Evolutionary conservation across 1,139 yeast genomes (phyloP).

Genomic region (Sugiyamaella sp.): DNA sequence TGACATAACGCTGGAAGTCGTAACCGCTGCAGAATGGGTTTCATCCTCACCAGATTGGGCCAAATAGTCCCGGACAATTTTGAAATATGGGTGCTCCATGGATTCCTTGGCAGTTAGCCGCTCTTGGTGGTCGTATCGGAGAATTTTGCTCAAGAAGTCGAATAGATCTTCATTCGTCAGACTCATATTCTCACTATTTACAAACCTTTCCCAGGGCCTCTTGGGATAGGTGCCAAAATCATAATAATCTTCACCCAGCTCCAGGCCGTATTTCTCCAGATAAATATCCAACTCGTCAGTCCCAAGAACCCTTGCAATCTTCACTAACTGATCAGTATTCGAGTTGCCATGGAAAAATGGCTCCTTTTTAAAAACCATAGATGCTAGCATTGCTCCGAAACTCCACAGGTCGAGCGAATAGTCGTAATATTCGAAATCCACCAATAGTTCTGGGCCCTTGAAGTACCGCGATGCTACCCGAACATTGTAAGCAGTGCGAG

Average conservation of each 20-base stretch:
- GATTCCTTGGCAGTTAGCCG: conserved; percentile 92
- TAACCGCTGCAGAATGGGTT: background rate
- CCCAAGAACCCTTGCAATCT: conserved; percentile 87
- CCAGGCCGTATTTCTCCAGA: conserved; percentile 69
- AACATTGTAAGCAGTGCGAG: conserved; percentile 88
- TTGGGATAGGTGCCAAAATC: conserved; percentile 71
- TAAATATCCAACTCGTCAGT: conserved; percentile 76
- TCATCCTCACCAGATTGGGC: background rate
- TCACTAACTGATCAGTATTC: conserved; percentile 89
- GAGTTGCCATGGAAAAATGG: conserved; percentile 96
- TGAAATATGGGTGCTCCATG: conserved; percentile 75
- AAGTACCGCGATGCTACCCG: conserved; percentile 94
- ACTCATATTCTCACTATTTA: conserved; percentile 68
- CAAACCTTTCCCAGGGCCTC: conserved; percentile 80
- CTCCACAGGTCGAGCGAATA: conserved; percentile 94
- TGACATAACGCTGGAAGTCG: background rate
- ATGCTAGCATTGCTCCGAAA: conserved; percentile 94
- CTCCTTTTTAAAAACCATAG: conserved; percentile 91
- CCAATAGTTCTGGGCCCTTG: conserved; percentile 91
- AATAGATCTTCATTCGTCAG: conserved; percentile 68
- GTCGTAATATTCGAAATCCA: conserved; percentile 85
- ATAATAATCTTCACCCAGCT: conserved; percentile 78
- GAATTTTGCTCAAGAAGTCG: conserved; percentile 74
- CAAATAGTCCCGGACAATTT: conserved; percentile 33
- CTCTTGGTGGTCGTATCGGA: conserved; percentile 85